Conservation (phyloP, 345 rosid genomes). For the Salix dunnii region DNA sequence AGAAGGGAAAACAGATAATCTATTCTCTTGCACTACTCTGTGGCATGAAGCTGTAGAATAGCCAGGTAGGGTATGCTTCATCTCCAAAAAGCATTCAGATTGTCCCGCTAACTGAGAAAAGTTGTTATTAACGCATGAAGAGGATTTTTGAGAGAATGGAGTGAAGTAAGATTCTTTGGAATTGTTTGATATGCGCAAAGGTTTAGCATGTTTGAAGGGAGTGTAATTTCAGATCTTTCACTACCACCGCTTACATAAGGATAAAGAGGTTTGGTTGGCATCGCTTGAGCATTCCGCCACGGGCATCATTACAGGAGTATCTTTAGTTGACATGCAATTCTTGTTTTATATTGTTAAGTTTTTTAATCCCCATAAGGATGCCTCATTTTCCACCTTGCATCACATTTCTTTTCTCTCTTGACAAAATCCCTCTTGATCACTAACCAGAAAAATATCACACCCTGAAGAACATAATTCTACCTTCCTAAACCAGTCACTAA, state of each 20-base stretch:
- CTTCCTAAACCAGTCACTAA: neutral
- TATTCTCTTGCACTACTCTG: neutral
- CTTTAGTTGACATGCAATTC: neutral
- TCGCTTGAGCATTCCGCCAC: neutral
- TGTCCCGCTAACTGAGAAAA: neutral
- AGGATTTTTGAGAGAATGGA: neutral
- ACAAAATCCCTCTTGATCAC: neutral
- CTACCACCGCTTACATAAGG: neutral
- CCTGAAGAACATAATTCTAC: neutral
- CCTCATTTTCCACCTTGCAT: neutral
- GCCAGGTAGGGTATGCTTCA: neutral
- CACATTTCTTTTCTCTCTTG: neutral
- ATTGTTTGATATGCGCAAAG: neutral
- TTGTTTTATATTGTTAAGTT: neutral
- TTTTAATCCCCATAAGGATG: neutral
- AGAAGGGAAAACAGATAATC: neutral
- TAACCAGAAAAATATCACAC: neutral
- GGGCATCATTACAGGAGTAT: neutral
- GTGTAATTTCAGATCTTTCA: neutral
- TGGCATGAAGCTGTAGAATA: neutral
- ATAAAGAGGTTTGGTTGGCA: neutral
- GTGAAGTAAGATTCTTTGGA: neutral
- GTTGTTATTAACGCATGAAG: neutral
- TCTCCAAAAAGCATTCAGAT: neutral
- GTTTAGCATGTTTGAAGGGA: neutral